A percentile compares a stretch with the other conserved stretches of the same genome.
phyloP scores from a whole-genome alignment of 257 asterid species.

The Solanum virginianum region DNA sequence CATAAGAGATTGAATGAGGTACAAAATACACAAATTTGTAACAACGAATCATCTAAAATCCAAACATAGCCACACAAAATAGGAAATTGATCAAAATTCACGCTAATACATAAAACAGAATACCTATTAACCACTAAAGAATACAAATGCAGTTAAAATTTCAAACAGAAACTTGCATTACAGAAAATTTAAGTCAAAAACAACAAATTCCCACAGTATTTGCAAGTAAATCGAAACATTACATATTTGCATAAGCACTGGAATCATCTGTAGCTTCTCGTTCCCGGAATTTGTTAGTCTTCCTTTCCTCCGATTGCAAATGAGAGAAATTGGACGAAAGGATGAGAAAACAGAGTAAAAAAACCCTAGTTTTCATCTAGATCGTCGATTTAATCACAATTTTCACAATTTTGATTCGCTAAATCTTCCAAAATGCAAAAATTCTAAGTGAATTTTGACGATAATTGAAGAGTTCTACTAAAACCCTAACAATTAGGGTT shows the following conservation, averaged over 20 bases:
- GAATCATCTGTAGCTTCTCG: slow-evolving; percentile 96
- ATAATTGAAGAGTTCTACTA: background rate
- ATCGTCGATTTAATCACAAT: background rate
- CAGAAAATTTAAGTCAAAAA: background rate
- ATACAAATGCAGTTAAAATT: background rate
- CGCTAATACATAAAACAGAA: background rate
- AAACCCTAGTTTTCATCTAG: slow-evolving; percentile 58
- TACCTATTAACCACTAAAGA: background rate
- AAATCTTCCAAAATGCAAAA: background rate
- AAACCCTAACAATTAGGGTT: background rate
- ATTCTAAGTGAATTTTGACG: background rate
- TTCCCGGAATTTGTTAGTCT: slow-evolving; percentile 65
- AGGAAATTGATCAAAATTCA: background rate
- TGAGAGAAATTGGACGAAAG: slow-evolving; percentile 39
- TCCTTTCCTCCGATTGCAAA: slow-evolving; percentile 57
- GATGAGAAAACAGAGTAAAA: slow-evolving; percentile 38
- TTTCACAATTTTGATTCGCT: background rate
- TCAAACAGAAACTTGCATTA: background rate
- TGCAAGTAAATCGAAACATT: slow-evolving; percentile 6
- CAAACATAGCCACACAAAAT: background rate
- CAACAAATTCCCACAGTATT: background rate
- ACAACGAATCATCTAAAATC: background rate
- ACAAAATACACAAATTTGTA: background rate
- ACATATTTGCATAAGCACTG: slow-evolving; percentile 81
- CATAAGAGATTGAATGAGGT: background rate